Base-by-base conservation (phyloP, 441 rosid genomes). In the Macaranga tanarius region DNA sequence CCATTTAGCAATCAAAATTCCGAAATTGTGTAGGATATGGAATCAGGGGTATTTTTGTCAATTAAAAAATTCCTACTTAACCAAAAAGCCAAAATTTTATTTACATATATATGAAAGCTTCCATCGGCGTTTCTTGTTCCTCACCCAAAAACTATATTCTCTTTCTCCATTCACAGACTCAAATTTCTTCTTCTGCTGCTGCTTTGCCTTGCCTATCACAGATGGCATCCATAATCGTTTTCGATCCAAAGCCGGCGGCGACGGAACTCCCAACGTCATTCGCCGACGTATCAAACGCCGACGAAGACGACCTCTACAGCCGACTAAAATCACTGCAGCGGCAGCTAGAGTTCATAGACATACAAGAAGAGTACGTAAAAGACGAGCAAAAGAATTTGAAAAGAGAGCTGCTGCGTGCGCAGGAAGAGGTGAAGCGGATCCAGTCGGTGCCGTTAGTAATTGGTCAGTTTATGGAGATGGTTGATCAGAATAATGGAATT, bases 381-480 rank as follows among this genome's bases (percentile, higher is more conserved):
- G 99, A 95, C 75, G 99, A 95, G 85, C 97, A 87, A 75, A 95
- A 95, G 88, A 95, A 95, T 75, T 86, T 95, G 55, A 92, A 92
- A 84, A 80, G 98, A 4, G 99, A 95, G 87, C 89, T 87, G 0
- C 86, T 92, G 47, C 85, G 99, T n/a, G 98, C 98, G 9, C 98
- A 95, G 84, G 99, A 95, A 64, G 99, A 95, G 89, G 99, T 95
- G 50, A 95, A 95, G 81, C 85, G 99, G 76, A 95, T 95, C 81
- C 98, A 95, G 75, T 95, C 99, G 40, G 99, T 95, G 62, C 99
- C 99, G 15, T 78, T 95, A 7, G 98, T 95, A 28, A 92, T 95
- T 15, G 99, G 99, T 11, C 99, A 95, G 83, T 95, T 95, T 81
- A 95, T 95, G 99, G 99, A 95, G 86, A 95, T 95, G 99, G 99